Evolutionary conservation across 2,329 filamentous ascomycete genomes (phyloP).

Genomic region (Lithohypha guttulata): DNA sequence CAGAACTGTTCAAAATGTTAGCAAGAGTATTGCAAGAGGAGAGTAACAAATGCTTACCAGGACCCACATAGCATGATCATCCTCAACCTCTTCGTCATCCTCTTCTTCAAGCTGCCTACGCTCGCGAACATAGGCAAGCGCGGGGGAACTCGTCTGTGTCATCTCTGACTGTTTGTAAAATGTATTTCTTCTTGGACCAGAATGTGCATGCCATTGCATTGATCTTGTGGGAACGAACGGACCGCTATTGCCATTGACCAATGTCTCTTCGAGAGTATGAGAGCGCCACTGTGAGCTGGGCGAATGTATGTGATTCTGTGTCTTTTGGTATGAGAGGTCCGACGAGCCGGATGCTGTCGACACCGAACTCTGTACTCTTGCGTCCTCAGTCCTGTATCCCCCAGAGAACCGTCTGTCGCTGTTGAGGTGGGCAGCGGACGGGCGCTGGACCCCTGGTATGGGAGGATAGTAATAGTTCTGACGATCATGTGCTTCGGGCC

Average conservation of each 20-base stretch:
- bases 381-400: slow-evolving; percentile 10
- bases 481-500: slow-evolving; percentile 3
- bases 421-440: slow-evolving; percentile 1
- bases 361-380: slow-evolving; percentile 15
- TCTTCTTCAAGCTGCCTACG: slow-evolving; percentile 16
- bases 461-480: slow-evolving; percentile 1
- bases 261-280: slow-evolving; percentile 3
- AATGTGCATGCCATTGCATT: slow-evolving; percentile 21
- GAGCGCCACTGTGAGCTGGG: slow-evolving; percentile 12
- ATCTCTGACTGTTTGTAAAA: slow-evolving; percentile 18
- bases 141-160: slow-evolving; percentile 4
- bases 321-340: slow-evolving; percentile 14
- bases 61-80: slow-evolving; percentile 35
- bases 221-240: slow-evolving; percentile 1
- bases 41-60: too few species aligned
- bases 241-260: slow-evolving; percentile 5
- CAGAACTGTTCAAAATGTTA: slow-evolving; percentile 18
- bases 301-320: slow-evolving; percentile 8
- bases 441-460: background rate
- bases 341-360: slow-evolving; percentile 20
- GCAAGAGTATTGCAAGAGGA: too few species aligned
- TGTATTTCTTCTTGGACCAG: slow-evolving; percentile 23
- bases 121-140: slow-evolving; percentile 3
- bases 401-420: background rate
- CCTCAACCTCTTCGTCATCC: slow-evolving; percentile 21